Percentiles rank a stretch among this genome's conserved stretches.
phyloP scores from a whole-genome alignment of 371 early-diverging fungal genomes.

The Mucor indicus region DNA sequence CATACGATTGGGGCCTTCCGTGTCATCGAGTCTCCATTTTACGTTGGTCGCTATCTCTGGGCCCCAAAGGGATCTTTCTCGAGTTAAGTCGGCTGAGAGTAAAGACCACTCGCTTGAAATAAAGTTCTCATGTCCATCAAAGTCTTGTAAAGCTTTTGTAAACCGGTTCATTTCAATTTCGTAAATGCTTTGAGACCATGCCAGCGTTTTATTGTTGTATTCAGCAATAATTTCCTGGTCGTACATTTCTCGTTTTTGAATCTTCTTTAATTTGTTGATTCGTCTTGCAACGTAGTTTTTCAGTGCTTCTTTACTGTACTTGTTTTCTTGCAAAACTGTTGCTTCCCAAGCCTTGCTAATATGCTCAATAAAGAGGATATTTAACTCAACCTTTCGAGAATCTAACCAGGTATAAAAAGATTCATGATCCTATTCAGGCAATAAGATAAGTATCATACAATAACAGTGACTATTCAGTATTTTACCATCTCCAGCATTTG shows the following conservation, averaged over 20 bases:
- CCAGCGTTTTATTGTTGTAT: slow-evolving; percentile 51
- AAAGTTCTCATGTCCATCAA: slow-evolving; percentile 59
- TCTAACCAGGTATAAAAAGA: slow-evolving; percentile 60
- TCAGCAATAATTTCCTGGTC: slow-evolving; percentile 56
- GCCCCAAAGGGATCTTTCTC: slow-evolving; percentile 71
- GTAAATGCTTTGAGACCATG: slow-evolving; percentile 63
- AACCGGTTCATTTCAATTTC: slow-evolving; percentile 60
- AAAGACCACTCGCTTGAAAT: slow-evolving; percentile 68
- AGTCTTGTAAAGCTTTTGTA: slow-evolving; percentile 61
- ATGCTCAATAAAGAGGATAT: slow-evolving; percentile 49
- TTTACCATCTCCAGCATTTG: slow-evolving; percentile 45
- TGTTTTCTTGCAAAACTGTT: slow-evolving; percentile 49
- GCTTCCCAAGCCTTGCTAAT: slow-evolving; percentile 64
- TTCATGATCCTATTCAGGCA: slow-evolving; percentile 36
- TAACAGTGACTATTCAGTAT: neutral
- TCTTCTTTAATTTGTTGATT: slow-evolving; percentile 53
- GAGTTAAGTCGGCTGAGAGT: slow-evolving; percentile 44
- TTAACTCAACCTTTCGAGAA: slow-evolving; percentile 46
- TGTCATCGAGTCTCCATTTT: slow-evolving; percentile 74
- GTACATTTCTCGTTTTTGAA: slow-evolving; percentile 43
- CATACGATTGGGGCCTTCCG: slow-evolving; percentile 66
- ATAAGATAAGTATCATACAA: neutral
- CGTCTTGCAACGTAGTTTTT: slow-evolving; percentile 47
- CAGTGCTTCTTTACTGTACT: slow-evolving; percentile 54
- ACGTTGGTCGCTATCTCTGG: slow-evolving; percentile 22